Base-by-base conservation (phyloP, 148 eudicot genomes). In the Rhododendron henanense region DNA sequence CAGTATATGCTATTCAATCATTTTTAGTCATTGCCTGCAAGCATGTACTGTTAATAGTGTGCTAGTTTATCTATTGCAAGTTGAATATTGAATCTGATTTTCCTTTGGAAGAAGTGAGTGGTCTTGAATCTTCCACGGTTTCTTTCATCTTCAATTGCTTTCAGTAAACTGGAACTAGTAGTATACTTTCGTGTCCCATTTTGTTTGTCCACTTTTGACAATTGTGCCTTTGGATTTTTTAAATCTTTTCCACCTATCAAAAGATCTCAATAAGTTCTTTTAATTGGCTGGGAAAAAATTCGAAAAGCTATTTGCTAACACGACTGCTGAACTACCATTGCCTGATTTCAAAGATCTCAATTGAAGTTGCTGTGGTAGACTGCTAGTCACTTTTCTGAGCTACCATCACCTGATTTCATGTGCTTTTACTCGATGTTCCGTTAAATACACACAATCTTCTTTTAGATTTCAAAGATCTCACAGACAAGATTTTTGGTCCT, bases 361-460 rank as follows among this genome's bases (percentile, higher is more conserved):
- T 51, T 73, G 85, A 84, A 51, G 47, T 73, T 84, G 55, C 48
- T 47, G 10, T 73, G 37, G 15, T 28, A 33, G 75, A 33, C 41
- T 31, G 19, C 48, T 8, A 21, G 33, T 14, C 48, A 3, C 35
- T 67, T 69, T 83, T 71, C 44, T 35, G 33, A 51, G 79, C 63
- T 3, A 35, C 53, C 37, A 47, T 84, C 2, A 8, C 23, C 57
- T 75, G 63, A 31, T 35, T 13, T 73, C n/a, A 37, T 84, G 37
- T 57, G 35, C 81, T 51, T 55, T 44, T 5, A 86, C 19, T 77
- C 3, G 31, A 63, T 88, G 81, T 79, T 76, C 39, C 23, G 35
- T 73, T 55, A n/a, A 45, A 25, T 77, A 21, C 28, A 5, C 63
- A 61, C 39, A 15, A 7, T 1, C 55, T 45, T 79, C 4, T 41